Base-by-base conservation (phyloP, 73 alveolate genomes). In the Uronychia binucleata region DNA sequence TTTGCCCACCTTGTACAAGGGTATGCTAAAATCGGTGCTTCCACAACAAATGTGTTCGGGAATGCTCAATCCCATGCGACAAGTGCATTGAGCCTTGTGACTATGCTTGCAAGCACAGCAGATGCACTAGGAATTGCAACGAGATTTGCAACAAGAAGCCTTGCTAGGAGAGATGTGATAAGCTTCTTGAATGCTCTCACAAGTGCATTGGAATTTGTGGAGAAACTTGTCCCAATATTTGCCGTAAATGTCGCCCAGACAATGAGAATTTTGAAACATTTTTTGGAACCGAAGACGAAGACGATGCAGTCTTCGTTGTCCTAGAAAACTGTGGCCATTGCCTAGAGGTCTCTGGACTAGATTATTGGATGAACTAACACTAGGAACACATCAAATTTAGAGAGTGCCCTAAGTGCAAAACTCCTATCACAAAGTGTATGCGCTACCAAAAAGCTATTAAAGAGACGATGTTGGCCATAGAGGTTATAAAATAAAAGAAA, bases 141-240 rank as follows among this genome's bases (percentile, higher is more conserved):
- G 96, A 90, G 60, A 34, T 77, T 19, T 93, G 97, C 59, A 81
- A 32, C 26, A 81, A 86, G 30, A 83, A 80, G 30, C 88, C 93
- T n/a, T 87, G 93, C 81, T 86, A 90, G 80, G 33, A 74, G 31
- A 77, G 59, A 90, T 93, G 97, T 60, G 29, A 35, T 31, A 84
- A 90, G 77, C 80, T 27, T 57, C 80, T 93, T 28, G 79, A 90
- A 77, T 93, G 97, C 90, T 91, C 90, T 33, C 95, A 91, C 86
- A 75, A 90, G 60, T 93, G 97, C 59, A 90, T 90, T 77, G 97
- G 97, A 19, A 67, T 93, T 76, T 93, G 97, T 85, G 95, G 96
- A 31, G 96, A 93, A 86, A 91, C 87, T 57, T 93, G 97, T 59
- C 97, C 97, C 33, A 79, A 80, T 26, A 81, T 82, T 30, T 93